A percentile compares a stretch with the other conserved stretches of the same genome.
These are phyloP conservation scores for Drechslerella coelobrocha DNA, from an alignment of 2,329 filamentous ascomycete genomes.

Conservation along the genomic window DNA sequence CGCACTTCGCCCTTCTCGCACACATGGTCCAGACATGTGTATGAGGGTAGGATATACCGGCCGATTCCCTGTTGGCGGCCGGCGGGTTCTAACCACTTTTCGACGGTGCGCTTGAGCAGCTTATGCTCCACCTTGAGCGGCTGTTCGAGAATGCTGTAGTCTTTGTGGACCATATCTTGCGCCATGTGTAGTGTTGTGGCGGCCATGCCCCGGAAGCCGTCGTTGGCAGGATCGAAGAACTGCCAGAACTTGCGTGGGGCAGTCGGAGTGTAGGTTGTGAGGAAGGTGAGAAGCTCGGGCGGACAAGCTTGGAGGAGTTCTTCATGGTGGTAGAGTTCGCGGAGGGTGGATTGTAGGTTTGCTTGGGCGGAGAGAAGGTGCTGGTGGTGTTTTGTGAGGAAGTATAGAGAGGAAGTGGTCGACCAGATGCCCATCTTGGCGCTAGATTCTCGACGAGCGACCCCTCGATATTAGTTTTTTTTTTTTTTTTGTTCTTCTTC, in stretches of 20 bases:
- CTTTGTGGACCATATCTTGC: constrained; percentile 36
- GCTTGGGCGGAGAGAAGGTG: constrained; percentile 46
- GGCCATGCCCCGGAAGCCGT: constrained; percentile 30
- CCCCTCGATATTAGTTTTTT: not conserved
- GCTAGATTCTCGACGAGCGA: not conserved
- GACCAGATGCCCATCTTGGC: constrained; percentile 48
- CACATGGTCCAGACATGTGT: constrained; percentile 43
- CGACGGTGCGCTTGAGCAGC: constrained; percentile 33
- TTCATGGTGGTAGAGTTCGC: constrained; percentile 49
- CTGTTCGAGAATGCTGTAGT: constrained; percentile 45
- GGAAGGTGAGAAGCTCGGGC: constrained; percentile 27
- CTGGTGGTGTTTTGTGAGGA: constrained; percentile 49
- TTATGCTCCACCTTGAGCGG: constrained; percentile 36
- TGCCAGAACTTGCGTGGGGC: constrained; percentile 46
- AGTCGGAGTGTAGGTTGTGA: constrained; percentile 22
- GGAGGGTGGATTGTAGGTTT: constrained; percentile 47
- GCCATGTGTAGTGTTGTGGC: constrained; percentile 43
- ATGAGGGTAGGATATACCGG: constrained; percentile 35
- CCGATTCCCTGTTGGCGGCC: constrained; percentile 33
- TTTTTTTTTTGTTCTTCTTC: not conserved
- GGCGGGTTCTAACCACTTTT: constrained; percentile 40
- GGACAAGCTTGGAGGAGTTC: constrained; percentile 42
- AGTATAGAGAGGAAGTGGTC: constrained; percentile 44
- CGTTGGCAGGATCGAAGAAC: constrained; percentile 39
- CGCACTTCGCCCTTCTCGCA: constrained; percentile 38